These are phyloP conservation scores for Saccharomycopsis malanga DNA, from an alignment of 805 yeast species.

Conservation along the genomic window DNA sequence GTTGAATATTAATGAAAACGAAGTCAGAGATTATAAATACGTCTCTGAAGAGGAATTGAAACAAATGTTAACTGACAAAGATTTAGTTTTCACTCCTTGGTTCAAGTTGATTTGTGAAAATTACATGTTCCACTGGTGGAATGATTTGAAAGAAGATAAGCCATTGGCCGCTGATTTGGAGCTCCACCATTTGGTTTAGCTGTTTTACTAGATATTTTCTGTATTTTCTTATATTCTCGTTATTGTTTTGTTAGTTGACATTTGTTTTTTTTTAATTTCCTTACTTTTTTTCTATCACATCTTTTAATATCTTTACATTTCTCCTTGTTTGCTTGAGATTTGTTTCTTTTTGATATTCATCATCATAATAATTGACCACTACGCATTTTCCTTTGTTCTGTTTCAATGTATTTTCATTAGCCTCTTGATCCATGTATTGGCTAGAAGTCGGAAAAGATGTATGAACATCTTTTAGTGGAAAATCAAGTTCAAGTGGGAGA, in stretches of 20 bases:
- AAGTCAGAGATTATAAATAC: conserved; percentile 74
- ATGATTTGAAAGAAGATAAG: conserved; percentile 51
- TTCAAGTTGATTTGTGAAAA: conserved; percentile 91
- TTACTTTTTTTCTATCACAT: too few relatives aligned
- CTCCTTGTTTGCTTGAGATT: not conserved
- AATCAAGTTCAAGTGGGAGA: too few relatives aligned
- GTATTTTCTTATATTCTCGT: too few relatives aligned
- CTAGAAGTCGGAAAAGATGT: too few relatives aligned
- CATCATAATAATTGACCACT: too few relatives aligned
- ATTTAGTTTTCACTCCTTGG: conserved; percentile 93
- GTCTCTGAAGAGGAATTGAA: conserved; percentile 63
- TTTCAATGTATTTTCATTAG: too few relatives aligned
- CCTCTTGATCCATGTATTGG: too few relatives aligned
- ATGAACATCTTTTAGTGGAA: too few relatives aligned
- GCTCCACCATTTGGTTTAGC: conserved; percentile 27
- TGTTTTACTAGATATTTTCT: not conserved
- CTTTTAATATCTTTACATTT: not conserved
- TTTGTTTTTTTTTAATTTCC: not conserved
- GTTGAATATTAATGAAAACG: conserved; percentile 63
- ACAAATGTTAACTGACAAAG: conserved; percentile 63
- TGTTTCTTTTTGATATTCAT: too few relatives aligned
- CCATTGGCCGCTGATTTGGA: conserved; percentile 36
- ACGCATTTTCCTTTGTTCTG: too few relatives aligned
- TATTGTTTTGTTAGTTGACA: too few relatives aligned
- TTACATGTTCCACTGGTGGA: conserved; percentile 94